Base-by-base conservation (phyloP, 2,329 filamentous ascomycete genomes). In the Daldinia eschscholtzii region DNA sequence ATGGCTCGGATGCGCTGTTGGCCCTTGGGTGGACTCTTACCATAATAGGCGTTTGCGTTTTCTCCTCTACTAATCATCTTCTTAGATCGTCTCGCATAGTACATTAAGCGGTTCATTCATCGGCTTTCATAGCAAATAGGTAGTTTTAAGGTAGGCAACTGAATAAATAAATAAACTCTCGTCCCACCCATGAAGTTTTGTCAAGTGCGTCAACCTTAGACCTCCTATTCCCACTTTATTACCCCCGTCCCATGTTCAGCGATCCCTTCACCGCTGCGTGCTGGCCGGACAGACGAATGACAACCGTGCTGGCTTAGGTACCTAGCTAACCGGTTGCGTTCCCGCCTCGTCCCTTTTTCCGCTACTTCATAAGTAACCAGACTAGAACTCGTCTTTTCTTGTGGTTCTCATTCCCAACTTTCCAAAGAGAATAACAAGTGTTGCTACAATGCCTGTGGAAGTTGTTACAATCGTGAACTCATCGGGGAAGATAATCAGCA, bases 401-500 rank as follows among this genome's bases (percentile, higher is more conserved):
- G 64, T 71, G 64, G 39, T 58, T 70, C 59, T 57, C 23, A 58
- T 37, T 37, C 48, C 30, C 52, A 55, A 64, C 57, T 48, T 46
- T 39, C 35, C 30, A 42, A 42, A 53, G 61, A 70, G 58, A 44
- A 62, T 59, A 70, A 62, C 64, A 70, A 61, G 52, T 59, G 56
- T 39, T 62, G 50, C 53, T 50, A 72, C 68, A 53, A 76, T 78
- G 75, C 57, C 76, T 12, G 72, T 77, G 57, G 76, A 78, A 70
- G 71, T 78, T 48, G 75, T 78, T 30, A 78, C 76, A 1, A 75
- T 78, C 46, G 76, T 78, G 56, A 78, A 78, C 65, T 75, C 72
- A 35, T 78, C 76, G 37, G 76, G 76, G 65, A 78, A 78, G 72
- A 75, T 78, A 33, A 78, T 78, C 57, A 77, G 76, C 71, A 78